Base-by-base conservation (phyloP, 2,329 filamentous ascomycete species). In the Calonectria naviculata region DNA sequence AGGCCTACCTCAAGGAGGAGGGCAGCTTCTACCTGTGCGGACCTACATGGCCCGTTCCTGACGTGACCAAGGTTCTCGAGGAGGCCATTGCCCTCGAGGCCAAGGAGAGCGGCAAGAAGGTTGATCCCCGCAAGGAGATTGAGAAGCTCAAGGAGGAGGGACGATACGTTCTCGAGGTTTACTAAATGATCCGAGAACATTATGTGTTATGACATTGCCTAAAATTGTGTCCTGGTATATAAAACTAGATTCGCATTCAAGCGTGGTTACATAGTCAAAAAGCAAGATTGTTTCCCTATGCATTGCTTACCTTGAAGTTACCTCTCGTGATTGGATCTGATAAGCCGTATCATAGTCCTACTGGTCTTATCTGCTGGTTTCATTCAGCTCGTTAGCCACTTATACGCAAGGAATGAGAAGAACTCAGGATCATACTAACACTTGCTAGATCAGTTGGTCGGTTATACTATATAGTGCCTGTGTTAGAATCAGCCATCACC, bases 11-110 rank as follows among this genome's bases (percentile, higher is more conserved):
- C 75, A 87, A 92, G 79, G 91, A 98, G 76, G 93, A 97, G 78
- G 97, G 97, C 68, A 93, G 93, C 38, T 99, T 99, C 87, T 99
- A 99, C 85, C 92, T 99, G 21, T 99, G 97, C 82, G 97, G 97
- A 52, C 97, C 97, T 34, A 99, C 97, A 1, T 99, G 97, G 97
- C 97, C 97, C 15, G 97, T 99, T 67, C 97, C 97, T 8, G 97
- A 99, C 85, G 96, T 99, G 65, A 98, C 95, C 1, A 92, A 92
- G 76, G 97, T 99, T 72, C 86, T 99, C 70, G 92, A 97, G 89
- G 97, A 99, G 88, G 96, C 96, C 26, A 95, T 98, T 77, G 91
- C 91, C 58, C 86, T 87, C 36, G 93, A 98, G 80, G 94, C 92
- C 56, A 92, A 91, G 88, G 84, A 83, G 60, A 87, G 83, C 73